Base-by-base conservation (phyloP, 176 grass and related monocot genomes). In the Stipa capillata region DNA sequence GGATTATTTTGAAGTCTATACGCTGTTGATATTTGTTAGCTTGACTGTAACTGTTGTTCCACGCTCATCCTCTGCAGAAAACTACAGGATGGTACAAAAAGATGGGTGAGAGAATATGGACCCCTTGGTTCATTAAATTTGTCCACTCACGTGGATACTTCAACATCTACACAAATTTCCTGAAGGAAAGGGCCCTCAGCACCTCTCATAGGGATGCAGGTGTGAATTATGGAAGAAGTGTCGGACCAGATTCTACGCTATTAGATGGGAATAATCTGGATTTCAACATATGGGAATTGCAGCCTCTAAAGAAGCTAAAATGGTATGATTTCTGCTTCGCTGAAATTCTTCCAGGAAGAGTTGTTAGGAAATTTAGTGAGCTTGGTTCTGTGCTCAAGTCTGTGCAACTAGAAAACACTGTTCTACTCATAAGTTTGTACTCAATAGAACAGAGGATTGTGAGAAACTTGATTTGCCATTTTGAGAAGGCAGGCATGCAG, bases 81-180 rank as follows among this genome's bases (percentile, higher is more conserved):
- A 95, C 96, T 49, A 99, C 96, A 61, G 92, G 92, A 64, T 99
- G 92, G 96, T 99, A 93, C 77, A 93, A 93, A 76, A 99, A 87
- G 82, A 89, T 99, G 87, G 92, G 96, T 20, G 96, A 99, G 43
- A 93, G 86, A 91, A 99, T 95, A 89, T 99, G 96, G 92, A 99
- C 96, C 5, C 96, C 96, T 69, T 99, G 96, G 92, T 99, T 93
- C 86, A 87, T 99, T 74, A 99, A 95, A 87, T 99, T 93, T 86
- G 81, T 95, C 36, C 92, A 99, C 69, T 82, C 92, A 76, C 86
- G 75, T 82, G 88, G 90, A 79, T 95, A 95, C 77, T 95, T 92
- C 84, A 99, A 99, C 78, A 91, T 99, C 39, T 99, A 93, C 70
- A 99, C 96, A 78, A 93, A 95, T 49, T 95, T 99, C 58, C 72